These are phyloP conservation scores for Dicorynia guianensis DNA, from an alignment of 306 rosid genomes.

Conservation along the genomic window DNA sequence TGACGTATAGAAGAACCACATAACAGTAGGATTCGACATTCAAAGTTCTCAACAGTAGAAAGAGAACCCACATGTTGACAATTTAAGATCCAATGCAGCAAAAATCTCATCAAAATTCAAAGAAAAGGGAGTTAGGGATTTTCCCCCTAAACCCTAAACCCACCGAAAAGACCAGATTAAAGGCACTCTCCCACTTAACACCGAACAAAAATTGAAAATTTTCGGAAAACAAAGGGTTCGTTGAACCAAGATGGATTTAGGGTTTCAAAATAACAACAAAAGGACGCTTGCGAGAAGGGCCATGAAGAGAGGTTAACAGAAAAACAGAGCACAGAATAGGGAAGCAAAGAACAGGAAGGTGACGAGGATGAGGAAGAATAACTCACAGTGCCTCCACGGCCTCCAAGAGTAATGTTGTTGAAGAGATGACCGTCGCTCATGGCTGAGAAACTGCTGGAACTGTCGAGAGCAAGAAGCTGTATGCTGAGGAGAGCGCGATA, in stretches of 20 bases:
- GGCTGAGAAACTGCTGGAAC: conserved; percentile 31
- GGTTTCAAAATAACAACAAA: conserved; percentile 24
- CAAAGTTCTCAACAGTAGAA: neutral
- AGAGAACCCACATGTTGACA: neutral
- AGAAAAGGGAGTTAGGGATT: neutral
- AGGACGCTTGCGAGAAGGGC: neutral
- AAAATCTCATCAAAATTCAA: neutral
- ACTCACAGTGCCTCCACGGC: conserved; percentile 98
- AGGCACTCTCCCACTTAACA: neutral
- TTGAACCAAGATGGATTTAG: conserved; percentile 18
- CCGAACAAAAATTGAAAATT: neutral
- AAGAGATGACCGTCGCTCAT: conserved; percentile 94
- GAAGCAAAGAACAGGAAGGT: neutral
- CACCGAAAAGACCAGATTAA: neutral
- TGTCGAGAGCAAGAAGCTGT: neutral
- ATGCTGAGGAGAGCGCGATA: neutral
- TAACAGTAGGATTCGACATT: conserved; percentile 12
- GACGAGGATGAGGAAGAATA: conserved; percentile 29
- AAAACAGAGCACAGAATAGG: neutral
- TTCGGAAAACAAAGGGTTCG: neutral
- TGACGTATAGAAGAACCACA: neutral
- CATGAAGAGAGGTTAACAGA: neutral
- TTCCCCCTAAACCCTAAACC: too few species aligned
- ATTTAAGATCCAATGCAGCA: neutral
- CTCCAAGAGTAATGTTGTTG: conserved; percentile 90